Evolutionary conservation across 345 rosid genomes (phyloP).

Genomic region (Iberis pinnata): DNA sequence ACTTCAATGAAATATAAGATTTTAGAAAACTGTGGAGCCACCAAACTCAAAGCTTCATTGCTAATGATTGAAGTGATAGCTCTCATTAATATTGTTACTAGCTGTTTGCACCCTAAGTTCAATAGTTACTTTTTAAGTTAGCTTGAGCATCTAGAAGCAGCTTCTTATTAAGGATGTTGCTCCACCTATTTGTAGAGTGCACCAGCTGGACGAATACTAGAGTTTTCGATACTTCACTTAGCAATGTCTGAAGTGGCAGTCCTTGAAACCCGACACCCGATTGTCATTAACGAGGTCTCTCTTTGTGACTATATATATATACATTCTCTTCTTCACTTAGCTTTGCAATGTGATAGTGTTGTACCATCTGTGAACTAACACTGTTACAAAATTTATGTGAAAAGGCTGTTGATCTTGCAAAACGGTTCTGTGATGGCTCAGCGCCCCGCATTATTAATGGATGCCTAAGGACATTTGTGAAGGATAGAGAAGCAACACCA

Average conservation of each 20-base stretch:
- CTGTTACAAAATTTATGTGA: constrained; percentile 10
- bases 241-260: constrained; percentile 91
- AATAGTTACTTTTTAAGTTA: constrained; percentile 3
- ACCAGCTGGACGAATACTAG: constrained; percentile 83
- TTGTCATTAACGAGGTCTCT: constrained; percentile 89
- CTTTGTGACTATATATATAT: not conserved
- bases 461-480: constrained; percentile 80
- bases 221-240: constrained; percentile 80
- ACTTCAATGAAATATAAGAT: no score
- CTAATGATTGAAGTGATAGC: no score
- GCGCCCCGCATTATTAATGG: constrained; percentile 93
- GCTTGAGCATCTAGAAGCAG: constrained; percentile 8
- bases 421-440: constrained; percentile 91
- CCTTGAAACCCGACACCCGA: constrained; percentile 79
- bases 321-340: not conserved
- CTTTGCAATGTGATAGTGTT: not conserved
- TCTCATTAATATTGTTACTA: not conserved
- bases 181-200: constrained; percentile 43
- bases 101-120: constrained; percentile 2
- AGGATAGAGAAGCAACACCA: constrained; percentile 35
- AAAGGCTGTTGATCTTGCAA: constrained; percentile 96
- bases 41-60: no score
- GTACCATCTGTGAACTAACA: constrained; percentile 12
- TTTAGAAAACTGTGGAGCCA: no score
- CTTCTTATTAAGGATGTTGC: constrained; percentile 1